Evolutionary conservation across 2,329 filamentous ascomycete genomes (phyloP).

Genomic region (Fusarium metavorans): DNA sequence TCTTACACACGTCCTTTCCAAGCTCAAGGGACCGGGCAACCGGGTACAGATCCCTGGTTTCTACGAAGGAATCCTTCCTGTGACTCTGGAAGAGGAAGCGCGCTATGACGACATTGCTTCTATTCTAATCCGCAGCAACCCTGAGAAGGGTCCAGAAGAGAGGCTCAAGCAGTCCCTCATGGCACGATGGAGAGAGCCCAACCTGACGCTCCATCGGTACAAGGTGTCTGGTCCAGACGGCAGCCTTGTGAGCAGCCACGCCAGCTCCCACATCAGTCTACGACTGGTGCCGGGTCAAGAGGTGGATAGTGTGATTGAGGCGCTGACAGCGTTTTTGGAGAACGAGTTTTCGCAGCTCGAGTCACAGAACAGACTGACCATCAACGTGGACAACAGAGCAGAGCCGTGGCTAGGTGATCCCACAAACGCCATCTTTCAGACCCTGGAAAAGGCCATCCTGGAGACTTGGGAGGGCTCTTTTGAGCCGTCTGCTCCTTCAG

Average conservation of each 20-base stretch:
- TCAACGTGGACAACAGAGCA: constrained; percentile 91
- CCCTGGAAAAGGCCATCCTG: constrained; percentile 86
- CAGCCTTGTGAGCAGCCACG: constrained; percentile 90
- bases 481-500: constrained; percentile 37
- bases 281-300: constrained; percentile 95
- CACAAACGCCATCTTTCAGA: constrained; percentile 89
- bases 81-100: constrained; percentile 80
- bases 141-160: constrained; percentile 68
- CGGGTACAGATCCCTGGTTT: constrained; percentile 88
- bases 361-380: constrained; percentile 82
- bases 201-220: constrained; percentile 92
- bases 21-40: constrained; percentile 84
- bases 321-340: constrained; percentile 75
- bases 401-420: constrained; percentile 97
- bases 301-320: constrained; percentile 78
- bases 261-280: constrained; percentile 88
- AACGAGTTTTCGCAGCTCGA: constrained; percentile 79
- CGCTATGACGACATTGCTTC: constrained; percentile 87
- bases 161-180: constrained; percentile 87
- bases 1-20: constrained; percentile 84
- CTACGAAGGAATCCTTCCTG: constrained; percentile 83
- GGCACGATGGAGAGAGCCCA: constrained; percentile 95
- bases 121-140: constrained; percentile 79
- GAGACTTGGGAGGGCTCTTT: constrained; percentile 80
- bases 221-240: constrained; percentile 93